phyloP scores from a whole-genome alignment of 1,284 basidiomycete species.

The Ustilago xerochloae region DNA sequence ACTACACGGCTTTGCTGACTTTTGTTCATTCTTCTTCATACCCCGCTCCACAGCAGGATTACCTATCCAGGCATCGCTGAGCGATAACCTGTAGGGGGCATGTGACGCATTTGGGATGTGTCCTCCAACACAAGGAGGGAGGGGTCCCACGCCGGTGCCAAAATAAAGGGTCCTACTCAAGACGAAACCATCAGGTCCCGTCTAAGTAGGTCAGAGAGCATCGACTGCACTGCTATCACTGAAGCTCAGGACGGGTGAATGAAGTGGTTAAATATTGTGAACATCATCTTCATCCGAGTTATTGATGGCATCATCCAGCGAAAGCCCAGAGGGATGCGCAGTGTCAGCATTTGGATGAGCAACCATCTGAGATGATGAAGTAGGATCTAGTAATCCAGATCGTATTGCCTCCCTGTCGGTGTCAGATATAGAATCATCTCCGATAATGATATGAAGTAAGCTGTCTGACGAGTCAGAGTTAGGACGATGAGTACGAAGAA shows the following conservation, averaged over 20 bases:
- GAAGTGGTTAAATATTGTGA: too few relatives aligned
- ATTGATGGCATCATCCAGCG: background rate
- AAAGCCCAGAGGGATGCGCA: background rate
- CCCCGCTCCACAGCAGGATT: background rate
- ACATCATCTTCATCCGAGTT: background rate
- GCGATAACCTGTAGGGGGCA: too few relatives aligned
- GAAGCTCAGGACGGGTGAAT: too few relatives aligned
- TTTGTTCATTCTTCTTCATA: background rate
- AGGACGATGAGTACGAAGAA: background rate
- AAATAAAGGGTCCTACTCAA: too few relatives aligned
- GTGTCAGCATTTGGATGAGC: too few relatives aligned
- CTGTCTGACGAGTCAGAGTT: background rate
- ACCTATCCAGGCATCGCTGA: background rate
- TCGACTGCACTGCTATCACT: too few relatives aligned
- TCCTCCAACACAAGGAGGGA: too few relatives aligned
- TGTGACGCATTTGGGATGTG: too few relatives aligned
- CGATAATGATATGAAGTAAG: background rate
- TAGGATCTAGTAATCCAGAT: background rate
- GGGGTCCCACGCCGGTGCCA: too few relatives aligned
- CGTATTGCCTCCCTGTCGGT: background rate
- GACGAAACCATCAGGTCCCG: too few relatives aligned
- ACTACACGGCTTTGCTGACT: constrained; percentile 72
- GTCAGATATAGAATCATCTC: background rate
- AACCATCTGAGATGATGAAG: background rate
- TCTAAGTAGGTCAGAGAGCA: too few relatives aligned